phyloP scores from a whole-genome alignment of 2,329 filamentous ascomycete genomes.

The Hymenotorrendiella dingleyae region DNA sequence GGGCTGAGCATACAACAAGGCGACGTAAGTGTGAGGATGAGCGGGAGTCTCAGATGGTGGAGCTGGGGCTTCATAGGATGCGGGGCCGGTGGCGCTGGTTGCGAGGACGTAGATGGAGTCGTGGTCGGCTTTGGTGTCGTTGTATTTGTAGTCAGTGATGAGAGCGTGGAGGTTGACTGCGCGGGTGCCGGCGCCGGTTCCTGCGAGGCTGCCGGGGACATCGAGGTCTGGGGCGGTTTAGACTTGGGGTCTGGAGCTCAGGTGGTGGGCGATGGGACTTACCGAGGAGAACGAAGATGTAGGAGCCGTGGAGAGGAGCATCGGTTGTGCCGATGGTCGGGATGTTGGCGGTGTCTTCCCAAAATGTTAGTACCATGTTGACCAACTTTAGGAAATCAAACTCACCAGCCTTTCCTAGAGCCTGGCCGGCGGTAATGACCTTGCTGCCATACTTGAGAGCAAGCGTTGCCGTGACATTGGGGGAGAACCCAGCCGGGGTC shows the following conservation, averaged over 20 bases:
- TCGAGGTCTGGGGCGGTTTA: background rate
- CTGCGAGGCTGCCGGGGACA: background rate
- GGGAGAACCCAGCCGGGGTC: slow-evolving; percentile 12
- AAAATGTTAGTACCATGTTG: too few species aligned
- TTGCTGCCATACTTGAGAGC: slow-evolving; percentile 11
- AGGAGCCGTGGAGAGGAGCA: slow-evolving; percentile 8
- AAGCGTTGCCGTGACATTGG: slow-evolving; percentile 9
- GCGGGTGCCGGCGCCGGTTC: slow-evolving; percentile 2
- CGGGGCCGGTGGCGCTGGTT: slow-evolving; percentile 9
- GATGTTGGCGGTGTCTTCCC: slow-evolving; percentile 4
- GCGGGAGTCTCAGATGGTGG: slow-evolving; percentile 14
- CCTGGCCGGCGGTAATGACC: slow-evolving; percentile 8
- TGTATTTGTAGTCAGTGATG: slow-evolving; percentile 11
- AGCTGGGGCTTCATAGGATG: slow-evolving; percentile 8
- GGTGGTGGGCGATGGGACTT: background rate
- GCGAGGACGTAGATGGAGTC: slow-evolving; percentile 6
- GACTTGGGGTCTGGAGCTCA: background rate
- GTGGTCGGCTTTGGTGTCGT: slow-evolving; percentile 1
- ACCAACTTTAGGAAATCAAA: too few species aligned
- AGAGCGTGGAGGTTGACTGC: slow-evolving; percentile 9
- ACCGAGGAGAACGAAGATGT: slow-evolving; percentile 15
- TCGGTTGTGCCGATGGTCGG: slow-evolving; percentile 14
- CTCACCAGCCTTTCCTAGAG: slow-evolving; percentile 12
- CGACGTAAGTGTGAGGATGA: slow-evolving; percentile 13
- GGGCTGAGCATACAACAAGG: slow-evolving; percentile 11